These are phyloP conservation scores for Haplographium delicatum DNA, from an alignment of 495 filamentous ascomycete species.

Conservation along the genomic window DNA sequence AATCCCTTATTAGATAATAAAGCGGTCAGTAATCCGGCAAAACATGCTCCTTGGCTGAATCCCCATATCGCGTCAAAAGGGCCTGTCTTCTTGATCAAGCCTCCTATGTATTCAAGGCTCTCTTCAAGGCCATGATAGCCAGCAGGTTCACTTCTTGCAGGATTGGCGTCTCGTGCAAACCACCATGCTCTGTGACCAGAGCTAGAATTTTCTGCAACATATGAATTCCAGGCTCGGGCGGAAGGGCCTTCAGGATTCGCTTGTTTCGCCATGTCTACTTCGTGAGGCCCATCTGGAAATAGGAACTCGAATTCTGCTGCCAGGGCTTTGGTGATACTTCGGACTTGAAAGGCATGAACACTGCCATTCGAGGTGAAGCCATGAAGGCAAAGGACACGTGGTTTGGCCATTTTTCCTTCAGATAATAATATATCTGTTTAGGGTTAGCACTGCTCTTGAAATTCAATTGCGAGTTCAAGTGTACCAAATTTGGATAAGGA, in stretches of 20 bases:
- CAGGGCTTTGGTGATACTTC: conserved; percentile 1
- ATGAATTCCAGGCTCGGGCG: conserved; percentile 3
- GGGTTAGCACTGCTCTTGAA: no score
- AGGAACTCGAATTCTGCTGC: conserved; percentile 9
- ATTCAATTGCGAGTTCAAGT: no score
- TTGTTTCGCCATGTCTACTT: not conserved
- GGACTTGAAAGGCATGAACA: conserved; percentile 7
- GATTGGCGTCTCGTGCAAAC: conserved; percentile 5
- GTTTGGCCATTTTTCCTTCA: conserved; percentile 10
- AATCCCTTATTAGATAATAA: conserved; percentile 1
- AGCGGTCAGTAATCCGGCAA: conserved; percentile 9
- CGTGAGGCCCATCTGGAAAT: conserved; percentile 11
- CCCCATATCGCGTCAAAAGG: conserved; percentile 14
- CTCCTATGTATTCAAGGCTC: conserved; percentile 7
- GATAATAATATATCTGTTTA: no score
- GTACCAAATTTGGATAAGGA: no score
- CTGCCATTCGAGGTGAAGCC: conserved; percentile 16
- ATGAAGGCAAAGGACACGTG: conserved; percentile 14
- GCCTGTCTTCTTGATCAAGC: conserved; percentile 1
- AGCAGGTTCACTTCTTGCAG: not conserved
- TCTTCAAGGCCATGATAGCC: conserved; percentile 2
- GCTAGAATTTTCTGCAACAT: conserved; percentile 5
- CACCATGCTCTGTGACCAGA: conserved; percentile 13
- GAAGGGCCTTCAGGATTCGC: not conserved
- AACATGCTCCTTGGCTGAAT: conserved; percentile 11